A percentile compares a stretch with the other conserved stretches of the same genome.
Evolutionary conservation across 176 grass and related monocot genomes (phyloP).

Genomic region (Aegilops umbellulata): DNA sequence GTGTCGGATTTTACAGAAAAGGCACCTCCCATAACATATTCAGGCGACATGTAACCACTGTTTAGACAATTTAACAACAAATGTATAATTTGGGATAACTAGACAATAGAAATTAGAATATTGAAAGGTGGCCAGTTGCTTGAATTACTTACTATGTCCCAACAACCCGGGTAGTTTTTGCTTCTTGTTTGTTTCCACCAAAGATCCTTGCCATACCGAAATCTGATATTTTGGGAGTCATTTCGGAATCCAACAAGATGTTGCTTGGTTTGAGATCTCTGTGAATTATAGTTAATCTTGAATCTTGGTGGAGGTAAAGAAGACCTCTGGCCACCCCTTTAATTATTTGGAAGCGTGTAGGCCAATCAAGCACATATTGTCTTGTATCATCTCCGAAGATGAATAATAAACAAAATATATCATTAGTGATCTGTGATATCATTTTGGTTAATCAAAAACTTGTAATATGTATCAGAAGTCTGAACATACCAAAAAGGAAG

Average conservation of each 20-base stretch:
- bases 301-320: slow-evolving; percentile 63
- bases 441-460: not conserved
- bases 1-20: slow-evolving; percentile 59
- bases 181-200: slow-evolving; percentile 27
- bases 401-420: not conserved
- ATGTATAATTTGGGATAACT: not conserved
- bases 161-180: slow-evolving; percentile 43
- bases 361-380: slow-evolving; percentile 39
- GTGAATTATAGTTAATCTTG: slow-evolving; percentile 57
- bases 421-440: not conserved
- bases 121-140: not conserved
- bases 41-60: slow-evolving; percentile 69
- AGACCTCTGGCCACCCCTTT: slow-evolving; percentile 46
- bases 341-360: slow-evolving; percentile 43
- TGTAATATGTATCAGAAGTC: not conserved
- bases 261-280: slow-evolving; percentile 54
- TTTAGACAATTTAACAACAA: not conserved
- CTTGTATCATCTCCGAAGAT: slow-evolving; percentile 22
- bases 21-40: slow-evolving; percentile 51
- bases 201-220: slow-evolving; percentile 67
- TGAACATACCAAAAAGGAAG: slow-evolving; percentile 26
- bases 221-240: slow-evolving; percentile 62
- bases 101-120: not conserved
- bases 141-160: slow-evolving; percentile 54
- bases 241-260: slow-evolving; percentile 40